phyloP scores from a whole-genome alignment of 1,139 yeast species.

The Hemisphaericaspora lyxosophila region DNA sequence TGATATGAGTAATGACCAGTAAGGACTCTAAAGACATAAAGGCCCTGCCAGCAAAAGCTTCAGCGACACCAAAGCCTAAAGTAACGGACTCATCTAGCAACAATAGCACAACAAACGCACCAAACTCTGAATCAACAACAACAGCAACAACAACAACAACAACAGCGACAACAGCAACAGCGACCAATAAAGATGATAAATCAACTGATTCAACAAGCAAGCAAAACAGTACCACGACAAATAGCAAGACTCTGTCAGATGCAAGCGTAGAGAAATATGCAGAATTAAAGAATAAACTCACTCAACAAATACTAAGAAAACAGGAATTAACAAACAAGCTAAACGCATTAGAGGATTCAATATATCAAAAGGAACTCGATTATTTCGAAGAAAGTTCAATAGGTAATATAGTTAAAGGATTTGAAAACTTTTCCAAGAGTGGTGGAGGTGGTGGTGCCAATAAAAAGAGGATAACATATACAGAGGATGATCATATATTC shows the following conservation, averaged over 20 bases:
- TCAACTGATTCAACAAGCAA: not conserved
- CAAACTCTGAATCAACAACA: constrained; percentile 1
- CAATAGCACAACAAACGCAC: not conserved
- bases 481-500: constrained; percentile 83
- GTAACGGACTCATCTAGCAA: constrained; percentile 1
- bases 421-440: constrained; percentile 75
- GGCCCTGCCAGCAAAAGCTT: constrained; percentile 7
- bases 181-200: constrained; percentile 2
- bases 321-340: constrained; percentile 64
- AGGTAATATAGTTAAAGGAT: constrained; percentile 87
- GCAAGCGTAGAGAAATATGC: constrained; percentile 55
- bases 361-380: constrained; percentile 77
- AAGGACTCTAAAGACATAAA: constrained; percentile 8
- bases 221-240: not conserved
- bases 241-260: constrained; percentile 1
- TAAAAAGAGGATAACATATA: constrained; percentile 57
- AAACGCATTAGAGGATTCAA: constrained; percentile 67
- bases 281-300: constrained; percentile 64
- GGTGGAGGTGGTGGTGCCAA: constrained; percentile 25
- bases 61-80: constrained; percentile 6
- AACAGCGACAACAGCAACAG: constrained; percentile 1
- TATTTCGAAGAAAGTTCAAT: constrained; percentile 68
- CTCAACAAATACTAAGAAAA: constrained; percentile 63
- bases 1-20: constrained; percentile 2
- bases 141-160: not conserved